Percentiles rank a stretch among this genome's conserved stretches.
These are phyloP conservation scores for Hyphopichia khmerensis DNA, from an alignment of 1,139 yeast species.

Conservation along the genomic window DNA sequence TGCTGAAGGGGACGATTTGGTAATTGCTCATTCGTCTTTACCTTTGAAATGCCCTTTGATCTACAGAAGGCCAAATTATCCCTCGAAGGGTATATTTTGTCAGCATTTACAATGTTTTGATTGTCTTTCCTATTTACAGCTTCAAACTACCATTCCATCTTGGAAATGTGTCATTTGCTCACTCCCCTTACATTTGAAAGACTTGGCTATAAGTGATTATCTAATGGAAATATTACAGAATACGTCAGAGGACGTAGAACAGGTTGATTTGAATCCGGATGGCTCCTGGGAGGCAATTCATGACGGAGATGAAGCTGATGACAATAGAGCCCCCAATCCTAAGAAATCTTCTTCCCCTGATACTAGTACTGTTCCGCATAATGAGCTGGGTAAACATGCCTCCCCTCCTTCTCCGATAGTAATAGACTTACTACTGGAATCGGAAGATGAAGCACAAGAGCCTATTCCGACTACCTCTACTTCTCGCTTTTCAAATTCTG, in stretches of 20 bases:
- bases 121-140: constrained; percentile 54
- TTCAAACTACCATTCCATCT: constrained; percentile 61
- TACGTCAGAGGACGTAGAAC: constrained; percentile 49
- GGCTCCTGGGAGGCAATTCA: constrained; percentile 52
- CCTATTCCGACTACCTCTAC: no score
- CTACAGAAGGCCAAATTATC: constrained; percentile 57
- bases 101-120: constrained; percentile 75
- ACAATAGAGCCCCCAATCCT: not conserved
- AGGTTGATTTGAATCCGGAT: constrained; percentile 52
- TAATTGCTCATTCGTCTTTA: constrained; percentile 55
- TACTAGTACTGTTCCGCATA: not conserved
- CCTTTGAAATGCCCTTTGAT: constrained; percentile 67
- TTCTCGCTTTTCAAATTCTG: no score
- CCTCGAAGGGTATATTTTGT: constrained; percentile 59
- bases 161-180: constrained; percentile 74
- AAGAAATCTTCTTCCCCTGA: not conserved
- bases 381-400: not conserved
- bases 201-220: constrained; percentile 62
- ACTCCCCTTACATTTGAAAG: constrained; percentile 39
- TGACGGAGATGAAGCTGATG: constrained; percentile 6
- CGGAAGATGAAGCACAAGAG: constrained; percentile 26
- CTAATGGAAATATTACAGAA: constrained; percentile 48
- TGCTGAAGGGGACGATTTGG: constrained; percentile 52
- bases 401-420: constrained; percentile 1
- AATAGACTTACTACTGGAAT: constrained; percentile 20